Evolutionary conservation across 2,329 filamentous ascomycete genomes (phyloP), one percentile per base, ranked within the genome.

Genomic region (Cryphonectria naterciae): DNA sequence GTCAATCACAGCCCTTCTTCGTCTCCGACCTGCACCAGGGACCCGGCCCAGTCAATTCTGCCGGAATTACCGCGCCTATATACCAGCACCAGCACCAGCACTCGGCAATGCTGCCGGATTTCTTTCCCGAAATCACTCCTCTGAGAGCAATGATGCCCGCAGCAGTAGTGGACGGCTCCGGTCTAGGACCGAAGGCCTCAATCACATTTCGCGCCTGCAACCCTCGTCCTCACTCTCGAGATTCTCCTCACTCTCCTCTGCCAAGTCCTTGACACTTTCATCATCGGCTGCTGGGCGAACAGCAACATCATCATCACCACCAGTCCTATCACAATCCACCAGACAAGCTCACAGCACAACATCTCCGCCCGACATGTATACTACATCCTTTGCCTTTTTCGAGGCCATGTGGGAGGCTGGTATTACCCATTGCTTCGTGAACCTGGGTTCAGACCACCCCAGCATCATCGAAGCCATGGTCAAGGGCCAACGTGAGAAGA

Each of bases 321-420:
- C 37, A 13, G 46, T 35, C 35, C 7, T 6, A 25, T 4, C 60
- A 28, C 61, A 46, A 32, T 8, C 43, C 28, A 17, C 2, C 37
- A 70, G 71, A 49, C 11, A 49, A 3, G 35, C 67, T 10, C 68
- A 70, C 62, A 62, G 43, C 15, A 56, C 71, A 32, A 56, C 65
- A 17, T 66, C 71, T 28, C 69, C 65, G 65, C 71, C 76, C 72
- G 79, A 80, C 28, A 85, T 85, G 83, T 92, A 95, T 78, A 95
- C 93, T 11, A 89, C 93, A 17, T 93, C 92, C 0, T 93, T 91
- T 76, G 93, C 92, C 79, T 94, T 95, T 80, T 94, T 95, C 74
- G 93, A 95, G 83, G 91, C 92, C 43, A 82, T 95, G 65, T 93
- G 90, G 90, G 91, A 93, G 79, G 87, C 87, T 58, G 88, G 88